These are phyloP conservation scores for Calycina marina DNA, from an alignment of 2,329 filamentous ascomycete species.

Conservation along the genomic window DNA sequence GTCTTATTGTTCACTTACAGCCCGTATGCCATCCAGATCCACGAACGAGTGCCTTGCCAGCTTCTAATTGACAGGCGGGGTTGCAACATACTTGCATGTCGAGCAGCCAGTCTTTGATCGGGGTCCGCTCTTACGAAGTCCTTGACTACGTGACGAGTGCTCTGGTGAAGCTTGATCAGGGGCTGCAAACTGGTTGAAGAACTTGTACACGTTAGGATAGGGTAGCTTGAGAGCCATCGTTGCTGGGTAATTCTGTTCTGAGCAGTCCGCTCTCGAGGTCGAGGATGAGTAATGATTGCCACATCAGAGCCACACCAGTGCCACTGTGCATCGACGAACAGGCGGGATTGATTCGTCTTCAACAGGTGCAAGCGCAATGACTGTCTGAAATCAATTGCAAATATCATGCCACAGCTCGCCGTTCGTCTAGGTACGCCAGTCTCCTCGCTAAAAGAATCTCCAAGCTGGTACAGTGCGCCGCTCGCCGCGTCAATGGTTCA, in stretches of 20 bases:
- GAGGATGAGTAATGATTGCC: slow-evolving; percentile 5
- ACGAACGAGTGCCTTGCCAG: no score
- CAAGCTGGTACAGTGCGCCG: no score
- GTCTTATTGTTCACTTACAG: slow-evolving; percentile 3
- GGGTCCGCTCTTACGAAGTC: slow-evolving; percentile 22
- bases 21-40: no score
- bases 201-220: slow-evolving; percentile 23
- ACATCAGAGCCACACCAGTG: slow-evolving; percentile 9
- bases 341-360: no score
- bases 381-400: no score
- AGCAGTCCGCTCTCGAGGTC: slow-evolving; percentile 9
- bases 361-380: no score
- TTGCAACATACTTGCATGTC: slow-evolving; percentile 21
- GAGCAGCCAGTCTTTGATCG: slow-evolving; percentile 22
- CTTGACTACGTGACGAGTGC: slow-evolving; percentile 20
- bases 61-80: no score
- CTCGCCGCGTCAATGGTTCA: no score
- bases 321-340: no score
- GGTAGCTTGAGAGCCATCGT: slow-evolving; percentile 21
- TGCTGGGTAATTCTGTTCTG: not conserved
- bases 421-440: no score
- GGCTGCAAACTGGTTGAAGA: slow-evolving; percentile 22
- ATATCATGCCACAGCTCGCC: no score
- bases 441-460: no score
- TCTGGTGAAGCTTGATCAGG: slow-evolving; percentile 20